A percentile compares a stretch with the other conserved stretches of the same genome.
These are phyloP conservation scores for Helianthus tuberosus DNA, from an alignment of 129 eudicot genomes.

Conservation along the genomic window DNA sequence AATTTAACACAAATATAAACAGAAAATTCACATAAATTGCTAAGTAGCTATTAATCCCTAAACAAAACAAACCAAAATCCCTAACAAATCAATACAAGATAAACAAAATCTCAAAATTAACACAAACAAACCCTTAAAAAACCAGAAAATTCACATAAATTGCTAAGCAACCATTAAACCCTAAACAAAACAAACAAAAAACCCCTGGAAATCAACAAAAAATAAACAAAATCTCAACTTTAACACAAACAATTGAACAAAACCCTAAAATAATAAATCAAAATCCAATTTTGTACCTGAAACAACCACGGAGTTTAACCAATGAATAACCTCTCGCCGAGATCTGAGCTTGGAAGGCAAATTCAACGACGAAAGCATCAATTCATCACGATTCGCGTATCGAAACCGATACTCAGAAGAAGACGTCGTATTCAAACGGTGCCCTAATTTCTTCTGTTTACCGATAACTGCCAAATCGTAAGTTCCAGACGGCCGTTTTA, in stretches of 20 bases:
- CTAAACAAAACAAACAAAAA: background rate
- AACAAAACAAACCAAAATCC: background rate
- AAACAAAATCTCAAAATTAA: background rate
- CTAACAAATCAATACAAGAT: background rate
- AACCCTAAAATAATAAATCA: background rate
- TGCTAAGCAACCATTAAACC: background rate
- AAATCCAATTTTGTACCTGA: slow-evolving; percentile 44
- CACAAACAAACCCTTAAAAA: background rate
- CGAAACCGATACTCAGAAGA: slow-evolving; percentile 34
- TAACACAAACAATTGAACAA: background rate
- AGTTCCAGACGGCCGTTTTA: slow-evolving; percentile 55
- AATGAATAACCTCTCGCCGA: slow-evolving; percentile 60
- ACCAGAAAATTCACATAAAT: background rate
- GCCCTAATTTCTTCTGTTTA: slow-evolving; percentile 62
- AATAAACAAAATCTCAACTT: background rate
- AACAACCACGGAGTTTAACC: slow-evolving; percentile 49
- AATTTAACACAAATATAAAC: background rate
- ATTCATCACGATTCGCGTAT: slow-evolving; percentile 29
- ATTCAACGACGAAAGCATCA: slow-evolving; percentile 7
- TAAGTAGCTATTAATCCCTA: background rate
- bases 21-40: no score
- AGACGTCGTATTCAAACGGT: slow-evolving; percentile 13
- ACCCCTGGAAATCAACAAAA: background rate
- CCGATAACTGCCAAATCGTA: slow-evolving; percentile 75
- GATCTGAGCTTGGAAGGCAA: slow-evolving; percentile 53